Evolutionary conservation across 805 yeast genomes (phyloP), one percentile per base, ranked within the genome.

Genomic region (Starmerella sirachaensis): DNA sequence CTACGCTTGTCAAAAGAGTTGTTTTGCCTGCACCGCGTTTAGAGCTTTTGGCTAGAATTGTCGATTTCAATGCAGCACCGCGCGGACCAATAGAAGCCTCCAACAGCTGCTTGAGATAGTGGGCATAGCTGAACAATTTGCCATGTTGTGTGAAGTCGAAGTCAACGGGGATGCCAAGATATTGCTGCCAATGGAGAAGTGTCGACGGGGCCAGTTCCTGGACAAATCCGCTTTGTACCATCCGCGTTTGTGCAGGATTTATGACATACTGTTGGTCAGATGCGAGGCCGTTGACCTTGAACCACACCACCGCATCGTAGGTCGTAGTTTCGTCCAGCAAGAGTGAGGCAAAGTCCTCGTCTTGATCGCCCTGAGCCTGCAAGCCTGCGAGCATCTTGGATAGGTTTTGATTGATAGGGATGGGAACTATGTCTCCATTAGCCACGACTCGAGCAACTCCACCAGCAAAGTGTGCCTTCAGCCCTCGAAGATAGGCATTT

Each of bases 221-320:
- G 1, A 69, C 72, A 1, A 69, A 63, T 2, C 88, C 94, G 9
- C 75, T 65, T 50, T 75, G 91, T 3, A 72, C 66, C 65, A 88
- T 66, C 30, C 76, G 66, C 0, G 94, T 81, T 42, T 69, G 69
- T 0, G 64, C 45, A 0, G 93, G 76, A 55, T 80, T 85, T 24
- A 86, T 69, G 0, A 75, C 53, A 48, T 60, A 78, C 49, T 55
- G 53, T 4, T 33, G 34, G 13, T 37, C 31, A 8, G 25, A 16
- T 5, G 47, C 41, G 13, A 43, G 35, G 8, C 52, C 45, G 2
- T 30, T 35, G 4, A 88, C 70, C 47, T 71, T 72, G 58, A 85
- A 88, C 95, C 95, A 88, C 0, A 85, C 93, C 14, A 86, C 69
- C 0, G 72, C 63, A 53, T 85, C 83, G 1, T 81, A 26, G 17